Conservation (phyloP, 1,284 basidiomycete species). For the Ganoderma sp. region DNA sequence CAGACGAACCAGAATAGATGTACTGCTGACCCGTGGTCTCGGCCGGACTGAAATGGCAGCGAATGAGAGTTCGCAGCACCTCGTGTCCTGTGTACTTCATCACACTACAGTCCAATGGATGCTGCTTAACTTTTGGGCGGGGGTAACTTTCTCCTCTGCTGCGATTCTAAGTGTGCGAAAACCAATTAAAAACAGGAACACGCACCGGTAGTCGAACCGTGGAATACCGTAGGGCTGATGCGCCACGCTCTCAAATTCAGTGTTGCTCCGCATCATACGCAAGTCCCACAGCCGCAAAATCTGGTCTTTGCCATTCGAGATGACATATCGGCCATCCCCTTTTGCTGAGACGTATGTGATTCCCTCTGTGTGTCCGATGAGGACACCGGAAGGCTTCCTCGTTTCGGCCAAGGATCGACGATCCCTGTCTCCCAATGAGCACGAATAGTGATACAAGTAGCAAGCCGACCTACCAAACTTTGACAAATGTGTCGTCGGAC, state of each 20-base stretch:
- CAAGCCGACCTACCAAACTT: conserved; percentile 78
- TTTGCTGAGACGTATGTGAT: conserved; percentile 89
- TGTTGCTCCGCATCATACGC: conserved; percentile 85
- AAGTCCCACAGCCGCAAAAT: conserved; percentile 93
- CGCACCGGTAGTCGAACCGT: conserved; percentile 83
- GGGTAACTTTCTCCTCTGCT: conserved; percentile 72
- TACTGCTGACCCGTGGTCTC: conserved; percentile 94
- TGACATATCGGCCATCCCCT: conserved; percentile 93
- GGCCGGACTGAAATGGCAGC: conserved; percentile 93
- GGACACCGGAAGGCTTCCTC: conserved; percentile 86
- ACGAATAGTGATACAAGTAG: neutral
- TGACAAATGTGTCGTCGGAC: conserved; percentile 92
- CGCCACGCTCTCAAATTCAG: conserved; percentile 66
- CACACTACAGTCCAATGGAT: conserved; percentile 90
- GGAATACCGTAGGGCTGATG: conserved; percentile 62
- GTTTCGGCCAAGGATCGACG: conserved; percentile 85
- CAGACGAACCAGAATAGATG: conserved; percentile 90
- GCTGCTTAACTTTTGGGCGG: conserved; percentile 61
- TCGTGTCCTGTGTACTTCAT: conserved; percentile 96
- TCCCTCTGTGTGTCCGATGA: conserved; percentile 95
- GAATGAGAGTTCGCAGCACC: conserved; percentile 92
- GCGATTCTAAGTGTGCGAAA: conserved; percentile 13
- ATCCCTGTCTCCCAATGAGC: conserved; percentile 63
- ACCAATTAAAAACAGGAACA: conserved; percentile 7
- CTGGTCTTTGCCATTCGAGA: conserved; percentile 99